A percentile compares a stretch with the other conserved stretches of the same genome.
phyloP scores from a whole-genome alignment of 306 rosid genomes.

The Canavalia gladiata region DNA sequence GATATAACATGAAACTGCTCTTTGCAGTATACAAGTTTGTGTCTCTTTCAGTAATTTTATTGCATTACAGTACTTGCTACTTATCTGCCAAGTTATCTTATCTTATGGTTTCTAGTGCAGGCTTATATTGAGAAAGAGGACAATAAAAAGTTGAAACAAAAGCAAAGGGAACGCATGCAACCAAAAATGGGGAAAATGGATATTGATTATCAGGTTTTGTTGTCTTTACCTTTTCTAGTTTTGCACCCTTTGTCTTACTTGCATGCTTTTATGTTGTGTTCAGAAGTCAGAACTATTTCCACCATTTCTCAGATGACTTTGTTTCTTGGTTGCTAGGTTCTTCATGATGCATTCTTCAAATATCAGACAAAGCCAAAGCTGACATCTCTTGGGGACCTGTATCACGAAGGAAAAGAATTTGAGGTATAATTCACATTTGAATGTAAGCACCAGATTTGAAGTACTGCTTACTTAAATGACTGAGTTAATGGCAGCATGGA shows the following conservation, averaged over 20 bases:
- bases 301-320: slow-evolving; percentile 40
- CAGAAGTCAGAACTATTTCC: slow-evolving; percentile 11
- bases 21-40: slow-evolving; percentile 4
- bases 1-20: background rate
- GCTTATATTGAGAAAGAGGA: slow-evolving; percentile 98
- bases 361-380: slow-evolving; percentile 97
- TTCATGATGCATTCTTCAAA: slow-evolving; percentile 96
- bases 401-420: slow-evolving; percentile 95
- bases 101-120: slow-evolving; percentile 53
- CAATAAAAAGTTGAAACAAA: slow-evolving; percentile 91
- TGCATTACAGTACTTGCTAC: background rate
- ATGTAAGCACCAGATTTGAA: slow-evolving; percentile 13
- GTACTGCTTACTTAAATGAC: background rate
- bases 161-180: slow-evolving; percentile 98
- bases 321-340: slow-evolving; percentile 74
- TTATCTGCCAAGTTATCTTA: background rate
- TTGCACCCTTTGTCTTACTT: background rate
- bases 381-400: slow-evolving; percentile 88
- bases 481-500: slow-evolving; percentile 2
- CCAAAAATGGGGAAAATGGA: slow-evolving; percentile 99
- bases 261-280: slow-evolving; percentile 24
- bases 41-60: background rate
- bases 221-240: slow-evolving; percentile 1
- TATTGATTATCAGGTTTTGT: slow-evolving; percentile 91
- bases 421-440: slow-evolving; percentile 65